These are phyloP conservation scores for Rhodotorula paludigena DNA, from an alignment of 768 basidiomycete species.

Conservation along the genomic window DNA sequence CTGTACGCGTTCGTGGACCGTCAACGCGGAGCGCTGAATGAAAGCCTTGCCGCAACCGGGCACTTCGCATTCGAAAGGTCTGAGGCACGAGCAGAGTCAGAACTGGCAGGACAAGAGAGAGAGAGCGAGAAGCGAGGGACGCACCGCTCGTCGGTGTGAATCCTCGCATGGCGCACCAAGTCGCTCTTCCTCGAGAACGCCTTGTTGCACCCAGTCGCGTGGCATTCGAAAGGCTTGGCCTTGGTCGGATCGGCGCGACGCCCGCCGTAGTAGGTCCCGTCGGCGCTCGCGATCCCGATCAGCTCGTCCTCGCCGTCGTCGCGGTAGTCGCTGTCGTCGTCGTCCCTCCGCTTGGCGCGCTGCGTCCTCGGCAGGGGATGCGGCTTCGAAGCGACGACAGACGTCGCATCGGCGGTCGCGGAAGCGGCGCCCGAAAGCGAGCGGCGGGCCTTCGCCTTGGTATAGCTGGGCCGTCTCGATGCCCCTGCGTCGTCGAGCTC, in stretches of 20 bases:
- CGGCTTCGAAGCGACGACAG: no score
- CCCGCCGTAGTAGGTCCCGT: background rate
- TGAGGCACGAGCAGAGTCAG: background rate
- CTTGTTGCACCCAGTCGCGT: slow-evolving; percentile 44
- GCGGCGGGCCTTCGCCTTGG: no score
- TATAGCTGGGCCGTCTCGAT: background rate
- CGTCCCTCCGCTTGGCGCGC: no score
- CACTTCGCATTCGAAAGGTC: slow-evolving; percentile 45
- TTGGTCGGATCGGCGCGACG: background rate
- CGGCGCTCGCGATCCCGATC: background rate
- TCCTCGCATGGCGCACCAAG: slow-evolving; percentile 48
- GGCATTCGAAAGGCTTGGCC: slow-evolving; percentile 43
- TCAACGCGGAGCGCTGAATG: slow-evolving; percentile 72
- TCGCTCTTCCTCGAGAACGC: slow-evolving; percentile 49
- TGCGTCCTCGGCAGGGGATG: no score
- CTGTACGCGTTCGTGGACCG: slow-evolving; percentile 80
- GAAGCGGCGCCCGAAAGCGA: background rate
- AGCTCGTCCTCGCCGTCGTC: background rate
- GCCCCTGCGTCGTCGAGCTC: background rate
- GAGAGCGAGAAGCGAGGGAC: slow-evolving; percentile 12
- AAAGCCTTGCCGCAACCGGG: slow-evolving; percentile 41
- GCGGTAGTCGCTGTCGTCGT: background rate
- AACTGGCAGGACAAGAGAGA: no score
- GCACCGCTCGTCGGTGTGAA: slow-evolving; percentile 51
- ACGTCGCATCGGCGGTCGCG: no score